Base-by-base conservation (phyloP, 2,329 filamentous ascomycete genomes). In the Cercospora sp. region DNA sequence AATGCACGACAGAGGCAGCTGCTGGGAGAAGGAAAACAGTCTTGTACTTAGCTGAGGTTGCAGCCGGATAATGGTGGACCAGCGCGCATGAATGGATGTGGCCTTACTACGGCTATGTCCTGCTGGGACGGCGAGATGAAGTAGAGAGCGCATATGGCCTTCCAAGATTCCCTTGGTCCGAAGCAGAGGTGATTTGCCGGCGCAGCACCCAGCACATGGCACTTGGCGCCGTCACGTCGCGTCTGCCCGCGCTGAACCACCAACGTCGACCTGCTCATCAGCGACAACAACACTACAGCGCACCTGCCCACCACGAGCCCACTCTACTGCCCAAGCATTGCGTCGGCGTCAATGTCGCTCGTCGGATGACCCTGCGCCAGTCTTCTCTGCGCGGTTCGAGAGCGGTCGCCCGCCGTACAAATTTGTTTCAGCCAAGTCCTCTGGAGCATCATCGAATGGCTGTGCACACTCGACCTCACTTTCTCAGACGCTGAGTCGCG, bases 371-470 rank as follows among this genome's bases (percentile, higher is more conserved):
- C 36, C n/a, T 16, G 13, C 13, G 13, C n/a, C 36, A n/a, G 36
- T 31, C 23, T 57, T 16, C 7, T 57, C 53, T 57, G 23, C 26
- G 26, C 23, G 53, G 53, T 31, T 28, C 53, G 26, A 57, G 26
- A 8, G 23, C 26, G 16, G 26, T 13, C 18, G 31, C 59, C 28
- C 36, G 33, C 33, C 33, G 13, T 6, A n/a, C 57, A 10, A 8
- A 1, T 45, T 28, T 61, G 59, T 61, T 61, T 61, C 59, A 61
- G 59, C 59, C 59, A 61, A 61, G 59, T 36, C 59, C 36, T 10
- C 3, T 7, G 7, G 6, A 26, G 36, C 59, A 20, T 33, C 36
- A 9, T 61, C 13, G 59, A 61, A 42, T 61, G 59, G 59, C 20
- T 26, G 28, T 36, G 59, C 59, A 20, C 59, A 23, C 36, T 40